Conservation (phyloP, 805 yeast species). For the Candida maris region DNA sequence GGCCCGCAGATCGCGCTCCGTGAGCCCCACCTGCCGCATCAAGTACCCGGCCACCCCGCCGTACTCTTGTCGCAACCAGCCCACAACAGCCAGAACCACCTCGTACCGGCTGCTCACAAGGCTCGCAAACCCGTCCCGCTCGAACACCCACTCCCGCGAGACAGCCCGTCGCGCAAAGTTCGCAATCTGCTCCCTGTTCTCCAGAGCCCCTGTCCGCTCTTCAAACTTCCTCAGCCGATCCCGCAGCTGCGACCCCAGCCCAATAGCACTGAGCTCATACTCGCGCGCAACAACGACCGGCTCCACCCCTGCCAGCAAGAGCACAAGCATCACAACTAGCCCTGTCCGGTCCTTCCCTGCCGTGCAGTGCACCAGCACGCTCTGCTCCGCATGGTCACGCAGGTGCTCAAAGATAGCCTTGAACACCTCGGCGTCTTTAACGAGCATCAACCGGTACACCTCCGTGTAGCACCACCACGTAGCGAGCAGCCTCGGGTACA, state of each 20-base stretch:
- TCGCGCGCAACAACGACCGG: conserved; percentile 64
- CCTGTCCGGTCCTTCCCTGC: conserved; percentile 91
- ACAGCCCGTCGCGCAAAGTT: conserved; percentile 20
- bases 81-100: conserved; percentile 63
- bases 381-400: conserved; percentile 48
- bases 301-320: conserved; percentile 63
- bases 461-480: conserved; percentile 61
- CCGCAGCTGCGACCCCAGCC: conserved; percentile 50
- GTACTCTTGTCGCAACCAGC: conserved; percentile 45
- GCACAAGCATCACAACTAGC: conserved; percentile 61
- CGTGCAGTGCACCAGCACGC: conserved; percentile 69
- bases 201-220: conserved; percentile 20
- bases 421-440: conserved; percentile 45
- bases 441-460: conserved; percentile 59
- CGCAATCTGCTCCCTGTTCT: conserved; percentile 15
- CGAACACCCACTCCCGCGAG: conserved; percentile 44
- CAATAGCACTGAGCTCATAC: conserved; percentile 70
- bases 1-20: conserved; percentile 39
- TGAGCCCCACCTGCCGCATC: conserved; percentile 41
- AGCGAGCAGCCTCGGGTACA: conserved; percentile 50
- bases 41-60: conserved; percentile 52
- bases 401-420: conserved; percentile 50
- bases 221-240: conserved; percentile 35
- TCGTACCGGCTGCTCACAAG: conserved; percentile 63
- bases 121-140: conserved; percentile 53